Percentiles rank a stretch among this genome's conserved stretches.
Conservation (phyloP, 495 filamentous ascomycete genomes). For the Penicillium subrubescens region DNA sequence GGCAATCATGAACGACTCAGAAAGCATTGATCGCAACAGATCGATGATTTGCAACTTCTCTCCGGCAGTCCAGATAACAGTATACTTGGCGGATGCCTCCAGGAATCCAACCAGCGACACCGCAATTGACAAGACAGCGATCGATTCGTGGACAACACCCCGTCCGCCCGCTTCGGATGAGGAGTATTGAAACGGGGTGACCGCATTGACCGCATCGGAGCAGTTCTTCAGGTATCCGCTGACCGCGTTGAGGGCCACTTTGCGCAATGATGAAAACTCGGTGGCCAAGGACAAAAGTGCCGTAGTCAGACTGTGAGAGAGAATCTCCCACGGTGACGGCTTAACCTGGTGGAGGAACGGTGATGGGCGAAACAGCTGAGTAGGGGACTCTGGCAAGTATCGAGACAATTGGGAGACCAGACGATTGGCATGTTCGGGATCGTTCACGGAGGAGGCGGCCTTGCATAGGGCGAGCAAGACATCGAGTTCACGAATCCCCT, state of each 20-base stretch:
- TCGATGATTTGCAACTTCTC: constrained; percentile 73
- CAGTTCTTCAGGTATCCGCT: constrained; percentile 70
- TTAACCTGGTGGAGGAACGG: constrained; percentile 80
- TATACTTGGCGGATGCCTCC: constrained; percentile 72
- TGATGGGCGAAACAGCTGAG: constrained; percentile 74
- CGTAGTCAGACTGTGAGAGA: constrained; percentile 74
- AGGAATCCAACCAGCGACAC: constrained; percentile 87
- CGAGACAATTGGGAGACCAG: constrained; percentile 72
- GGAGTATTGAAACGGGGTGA: constrained; percentile 31
- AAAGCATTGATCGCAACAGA: constrained; percentile 68
- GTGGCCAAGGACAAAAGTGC: constrained; percentile 79
- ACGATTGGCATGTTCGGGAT: constrained; percentile 68
- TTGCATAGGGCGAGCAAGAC: constrained; percentile 86
- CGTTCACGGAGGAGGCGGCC: constrained; percentile 71
- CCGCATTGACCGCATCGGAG: constrained; percentile 50
- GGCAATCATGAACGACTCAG: constrained; percentile 77
- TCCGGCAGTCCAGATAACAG: constrained; percentile 72
- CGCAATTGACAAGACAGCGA: constrained; percentile 68
- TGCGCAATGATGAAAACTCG: constrained; percentile 65
- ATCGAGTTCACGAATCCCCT: constrained; percentile 82
- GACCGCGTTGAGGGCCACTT: constrained; percentile 60
- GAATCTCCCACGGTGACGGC: constrained; percentile 86
- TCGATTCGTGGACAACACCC: constrained; percentile 61
- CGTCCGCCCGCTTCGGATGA: constrained; percentile 53
- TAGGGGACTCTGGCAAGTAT: constrained; percentile 81